Conservation (phyloP, 2,329 filamentous ascomycete species). For the Orbilia blumenaviensis region DNA sequence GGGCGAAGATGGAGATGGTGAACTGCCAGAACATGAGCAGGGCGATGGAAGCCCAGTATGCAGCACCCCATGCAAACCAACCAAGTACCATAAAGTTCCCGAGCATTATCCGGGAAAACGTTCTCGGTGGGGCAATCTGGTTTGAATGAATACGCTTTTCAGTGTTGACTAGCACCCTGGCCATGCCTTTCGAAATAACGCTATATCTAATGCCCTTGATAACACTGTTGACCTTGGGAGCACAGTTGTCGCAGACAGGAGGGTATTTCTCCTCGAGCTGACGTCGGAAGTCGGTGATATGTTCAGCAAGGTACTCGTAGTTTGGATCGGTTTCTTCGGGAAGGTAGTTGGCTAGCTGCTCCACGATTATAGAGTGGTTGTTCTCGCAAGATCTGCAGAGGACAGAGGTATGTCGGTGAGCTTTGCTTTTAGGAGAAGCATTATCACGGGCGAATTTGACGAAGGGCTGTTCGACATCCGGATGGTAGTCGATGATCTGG, state of each 20-base stretch:
- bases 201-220: constrained; percentile 79
- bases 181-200: constrained; percentile 81
- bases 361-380: constrained; percentile 84
- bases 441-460: constrained; percentile 64
- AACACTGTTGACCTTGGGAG: constrained; percentile 74
- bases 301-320: constrained; percentile 55
- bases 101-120: neutral
- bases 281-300: constrained; percentile 67
- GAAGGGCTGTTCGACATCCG: constrained; percentile 66
- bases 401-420: constrained; percentile 61
- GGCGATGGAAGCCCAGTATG: constrained; percentile 30
- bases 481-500: constrained; percentile 86
- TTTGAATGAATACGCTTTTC: constrained; percentile 36
- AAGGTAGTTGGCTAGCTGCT: constrained; percentile 81
- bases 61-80: constrained; percentile 41
- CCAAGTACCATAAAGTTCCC: constrained; percentile 20
- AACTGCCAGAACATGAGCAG: constrained; percentile 52
- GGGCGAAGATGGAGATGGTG: constrained; percentile 28
- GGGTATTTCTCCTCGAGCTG: constrained; percentile 85
- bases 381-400: constrained; percentile 83
- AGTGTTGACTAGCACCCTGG: constrained; percentile 60
- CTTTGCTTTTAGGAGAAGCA: constrained; percentile 63
- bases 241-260: constrained; percentile 84
- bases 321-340: constrained; percentile 69
- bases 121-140: constrained; percentile 22